These are phyloP conservation scores for Solanum tarijense DNA, from an alignment of 257 asterid genomes.

Conservation along the genomic window DNA sequence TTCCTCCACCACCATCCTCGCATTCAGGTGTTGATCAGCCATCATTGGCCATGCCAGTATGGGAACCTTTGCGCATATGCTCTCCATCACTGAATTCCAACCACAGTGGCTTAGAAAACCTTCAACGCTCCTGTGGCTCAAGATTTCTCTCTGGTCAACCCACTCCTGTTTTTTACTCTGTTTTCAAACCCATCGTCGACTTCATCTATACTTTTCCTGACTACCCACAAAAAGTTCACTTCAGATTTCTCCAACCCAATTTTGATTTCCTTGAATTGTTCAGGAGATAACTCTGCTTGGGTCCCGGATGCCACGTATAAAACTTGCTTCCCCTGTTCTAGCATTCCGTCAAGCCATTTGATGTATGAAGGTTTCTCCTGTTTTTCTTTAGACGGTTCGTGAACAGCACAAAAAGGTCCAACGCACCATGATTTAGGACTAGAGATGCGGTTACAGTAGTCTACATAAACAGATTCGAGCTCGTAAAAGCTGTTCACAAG, in stretches of 20 bases:
- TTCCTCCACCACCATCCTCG: slow-evolving; percentile 56
- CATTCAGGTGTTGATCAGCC: slow-evolving; percentile 68
- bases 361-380: slow-evolving; percentile 23
- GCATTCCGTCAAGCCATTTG: slow-evolving; percentile 47
- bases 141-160: slow-evolving; percentile 58
- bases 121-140: slow-evolving; percentile 30
- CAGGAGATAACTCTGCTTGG: slow-evolving; percentile 40
- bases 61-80: slow-evolving; percentile 61
- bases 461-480: slow-evolving; percentile 32
- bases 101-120: slow-evolving; percentile 78
- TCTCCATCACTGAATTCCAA: slow-evolving; percentile 63
- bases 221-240: slow-evolving; percentile 55
- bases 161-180: slow-evolving; percentile 35
- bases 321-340: slow-evolving; percentile 17
- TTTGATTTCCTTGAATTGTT: slow-evolving; percentile 42
- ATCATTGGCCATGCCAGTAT: slow-evolving; percentile 77
- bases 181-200: slow-evolving; percentile 13
- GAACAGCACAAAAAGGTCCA: slow-evolving; percentile 51
- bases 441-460: neutral
- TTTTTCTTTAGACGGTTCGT: neutral
- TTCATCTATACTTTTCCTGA: slow-evolving; percentile 12
- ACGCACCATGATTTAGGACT: slow-evolving; percentile 20
- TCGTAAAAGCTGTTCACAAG: slow-evolving; percentile 47
- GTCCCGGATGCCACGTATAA: slow-evolving; percentile 72
- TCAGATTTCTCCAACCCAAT: slow-evolving; percentile 32